Evolutionary conservation across 148 eudicot species (phyloP).

Genomic region (Simmondsia chinensis): DNA sequence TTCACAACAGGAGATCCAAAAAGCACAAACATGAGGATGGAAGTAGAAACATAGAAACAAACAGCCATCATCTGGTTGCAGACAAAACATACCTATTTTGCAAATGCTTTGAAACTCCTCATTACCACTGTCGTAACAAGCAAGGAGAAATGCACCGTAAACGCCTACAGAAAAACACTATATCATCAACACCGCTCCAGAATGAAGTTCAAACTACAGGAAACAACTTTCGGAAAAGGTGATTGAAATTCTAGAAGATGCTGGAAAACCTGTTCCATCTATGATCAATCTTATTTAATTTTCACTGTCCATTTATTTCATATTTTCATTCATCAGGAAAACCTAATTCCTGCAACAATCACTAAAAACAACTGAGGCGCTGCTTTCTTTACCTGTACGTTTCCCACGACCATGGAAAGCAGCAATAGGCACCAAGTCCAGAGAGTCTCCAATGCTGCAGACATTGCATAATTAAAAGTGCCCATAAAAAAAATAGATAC

Average conservation of each 20-base stretch:
- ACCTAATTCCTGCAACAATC: too few relatives aligned
- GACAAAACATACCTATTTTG: conserved; percentile 58
- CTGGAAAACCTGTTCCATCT: too few relatives aligned
- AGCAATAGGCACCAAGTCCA: conserved; percentile 89
- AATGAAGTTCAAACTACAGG: not conserved
- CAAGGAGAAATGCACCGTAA: conserved; percentile 95
- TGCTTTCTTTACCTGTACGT: conserved; percentile 52
- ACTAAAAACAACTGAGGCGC: not conserved
- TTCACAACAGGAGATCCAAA: conserved; percentile 15
- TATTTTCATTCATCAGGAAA: too few relatives aligned
- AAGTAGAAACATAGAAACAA: not conserved
- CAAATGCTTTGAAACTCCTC: conserved; percentile 96
- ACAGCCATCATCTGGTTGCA: not conserved
- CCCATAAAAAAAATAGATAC: not conserved
- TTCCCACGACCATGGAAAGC: conserved; percentile 95
- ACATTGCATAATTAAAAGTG: not conserved
- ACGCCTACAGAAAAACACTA: conserved; percentile 38
- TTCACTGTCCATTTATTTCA: too few relatives aligned
- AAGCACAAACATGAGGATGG: conserved; percentile 16
- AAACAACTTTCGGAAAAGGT: too few relatives aligned
- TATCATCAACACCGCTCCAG: too few relatives aligned
- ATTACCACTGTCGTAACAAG: conserved; percentile 77
- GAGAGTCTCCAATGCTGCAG: conserved; percentile 85
- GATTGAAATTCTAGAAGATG: too few relatives aligned
- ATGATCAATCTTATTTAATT: too few relatives aligned